Conservation (phyloP, 495 filamentous ascomycete genomes). For the Penicillium turbatum region DNA sequence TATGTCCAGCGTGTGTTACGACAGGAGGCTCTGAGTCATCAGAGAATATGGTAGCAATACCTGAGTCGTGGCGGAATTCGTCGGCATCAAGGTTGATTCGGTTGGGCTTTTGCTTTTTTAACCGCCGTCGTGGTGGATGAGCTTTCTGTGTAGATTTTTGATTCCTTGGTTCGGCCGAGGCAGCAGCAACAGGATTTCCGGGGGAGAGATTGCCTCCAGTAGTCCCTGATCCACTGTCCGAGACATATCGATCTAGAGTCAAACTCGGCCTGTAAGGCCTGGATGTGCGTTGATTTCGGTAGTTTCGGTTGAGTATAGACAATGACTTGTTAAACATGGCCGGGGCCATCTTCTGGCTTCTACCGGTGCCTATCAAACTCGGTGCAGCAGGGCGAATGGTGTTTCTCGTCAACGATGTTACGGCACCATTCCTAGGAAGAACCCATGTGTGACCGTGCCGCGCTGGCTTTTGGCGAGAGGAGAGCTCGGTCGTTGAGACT, state of each 20-base stretch:
- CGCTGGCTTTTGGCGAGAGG: slow-evolving; percentile 11
- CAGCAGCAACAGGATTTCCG: neutral
- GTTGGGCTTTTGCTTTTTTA: slow-evolving; percentile 50
- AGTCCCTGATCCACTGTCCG: slow-evolving; percentile 13
- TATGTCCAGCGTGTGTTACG: neutral
- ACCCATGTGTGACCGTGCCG: slow-evolving; percentile 35
- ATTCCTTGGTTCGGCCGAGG: neutral
- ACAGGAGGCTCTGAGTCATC: slow-evolving; percentile 12
- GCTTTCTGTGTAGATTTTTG: neutral
- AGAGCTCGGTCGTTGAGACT: neutral
- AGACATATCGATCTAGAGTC: slow-evolving; percentile 40
- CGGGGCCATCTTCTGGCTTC: slow-evolving; percentile 11
- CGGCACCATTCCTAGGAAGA: slow-evolving; percentile 30
- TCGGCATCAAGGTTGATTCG: slow-evolving; percentile 42
- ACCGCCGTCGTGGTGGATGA: slow-evolving; percentile 17
- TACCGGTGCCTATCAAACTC: slow-evolving; percentile 27
- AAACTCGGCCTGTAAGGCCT: slow-evolving; percentile 19
- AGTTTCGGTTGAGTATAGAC: slow-evolving; percentile 23
- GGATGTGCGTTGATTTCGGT: slow-evolving; percentile 16
- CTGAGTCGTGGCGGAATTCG: slow-evolving; percentile 23
- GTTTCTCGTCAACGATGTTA: slow-evolving; percentile 35
- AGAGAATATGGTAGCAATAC: slow-evolving; percentile 6
- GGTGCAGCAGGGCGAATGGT: slow-evolving; percentile 37
- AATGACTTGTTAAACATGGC: slow-evolving; percentile 29
- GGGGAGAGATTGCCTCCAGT: neutral